Evolutionary conservation across 2,329 filamentous ascomycete species (phyloP).

Genomic region (Fusarium coffeatum): DNA sequence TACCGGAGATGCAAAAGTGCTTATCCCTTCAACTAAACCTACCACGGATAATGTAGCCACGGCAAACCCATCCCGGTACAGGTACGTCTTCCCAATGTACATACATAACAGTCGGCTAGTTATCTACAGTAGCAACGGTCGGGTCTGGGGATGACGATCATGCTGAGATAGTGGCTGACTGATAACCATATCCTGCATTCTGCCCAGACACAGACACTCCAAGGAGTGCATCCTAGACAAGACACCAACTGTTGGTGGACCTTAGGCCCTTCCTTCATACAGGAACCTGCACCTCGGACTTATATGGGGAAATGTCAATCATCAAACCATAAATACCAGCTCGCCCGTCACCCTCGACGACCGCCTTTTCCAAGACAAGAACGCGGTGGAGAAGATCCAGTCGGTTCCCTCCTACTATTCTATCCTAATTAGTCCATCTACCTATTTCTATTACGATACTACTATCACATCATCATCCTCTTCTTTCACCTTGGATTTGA

Average conservation of each 20-base stretch:
- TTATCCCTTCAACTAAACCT: slow-evolving; percentile 11
- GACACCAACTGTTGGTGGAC: not conserved
- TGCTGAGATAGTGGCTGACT: slow-evolving; percentile 31
- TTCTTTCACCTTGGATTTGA: slow-evolving; percentile 18
- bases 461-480: slow-evolving; percentile 6
- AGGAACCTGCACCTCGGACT: not conserved
- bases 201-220: not conserved
- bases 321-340: slow-evolving; percentile 38
- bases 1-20: slow-evolving; percentile 32
- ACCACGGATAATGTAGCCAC: slow-evolving; percentile 36
- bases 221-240: not conserved
- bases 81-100: not conserved
- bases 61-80: slow-evolving; percentile 31
- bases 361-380: slow-evolving; percentile 18
- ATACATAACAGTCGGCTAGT: slow-evolving; percentile 24
- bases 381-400: slow-evolving; percentile 34
- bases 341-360: slow-evolving; percentile 31
- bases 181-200: slow-evolving; percentile 17
- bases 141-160: slow-evolving; percentile 40
- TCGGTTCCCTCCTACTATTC: not conserved
- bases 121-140: slow-evolving; percentile 37
- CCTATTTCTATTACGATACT: slow-evolving; percentile 6
- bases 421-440: not conserved
- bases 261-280: not conserved
- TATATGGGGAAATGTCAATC: slow-evolving; percentile 6